Evolutionary conservation across 768 basidiomycete species (phyloP).

Genomic region (Vararia minispora): DNA sequence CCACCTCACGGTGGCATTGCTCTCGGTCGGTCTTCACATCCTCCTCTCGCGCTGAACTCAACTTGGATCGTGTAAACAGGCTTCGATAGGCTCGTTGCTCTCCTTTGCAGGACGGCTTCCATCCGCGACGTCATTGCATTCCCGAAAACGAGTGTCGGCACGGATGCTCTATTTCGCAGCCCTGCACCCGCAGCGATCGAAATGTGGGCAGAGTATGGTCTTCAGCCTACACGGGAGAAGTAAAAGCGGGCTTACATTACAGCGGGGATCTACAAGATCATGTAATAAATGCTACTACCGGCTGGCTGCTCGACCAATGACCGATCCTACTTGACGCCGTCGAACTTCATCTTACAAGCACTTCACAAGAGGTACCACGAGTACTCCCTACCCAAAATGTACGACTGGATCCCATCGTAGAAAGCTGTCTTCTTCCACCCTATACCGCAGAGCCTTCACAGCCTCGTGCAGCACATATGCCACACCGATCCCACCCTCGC

Average conservation of each 20-base stretch:
- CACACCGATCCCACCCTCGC: too few species aligned
- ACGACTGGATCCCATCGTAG: too few species aligned
- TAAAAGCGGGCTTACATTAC: neutral
- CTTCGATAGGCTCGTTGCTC: constrained; percentile 88
- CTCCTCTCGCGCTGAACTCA: neutral
- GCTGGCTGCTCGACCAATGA: too few species aligned
- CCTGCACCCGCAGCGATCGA: constrained; percentile 50
- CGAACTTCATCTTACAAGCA: too few species aligned
- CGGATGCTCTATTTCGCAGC: constrained; percentile 83
- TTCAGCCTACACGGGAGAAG: too few species aligned
- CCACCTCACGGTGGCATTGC: constrained; percentile 96
- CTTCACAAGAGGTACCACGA: too few species aligned
- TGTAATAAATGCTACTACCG: too few species aligned
- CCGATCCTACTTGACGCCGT: too few species aligned
- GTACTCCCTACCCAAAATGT: too few species aligned
- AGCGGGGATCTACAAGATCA: neutral
- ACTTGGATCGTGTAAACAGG: constrained; percentile 33
- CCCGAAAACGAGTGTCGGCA: constrained; percentile 79
- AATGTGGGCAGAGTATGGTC: constrained; percentile 53
- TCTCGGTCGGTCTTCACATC: constrained; percentile 42
- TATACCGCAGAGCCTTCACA: too few species aligned
- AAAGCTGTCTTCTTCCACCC: too few species aligned
- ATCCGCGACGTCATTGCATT: constrained; percentile 97
- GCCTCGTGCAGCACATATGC: too few species aligned
- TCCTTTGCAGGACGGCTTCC: constrained; percentile 75